A percentile compares a stretch with the other conserved stretches of the same genome.
phyloP scores from a whole-genome alignment of 768 basidiomycete species.

The Clavulina sp. region DNA sequence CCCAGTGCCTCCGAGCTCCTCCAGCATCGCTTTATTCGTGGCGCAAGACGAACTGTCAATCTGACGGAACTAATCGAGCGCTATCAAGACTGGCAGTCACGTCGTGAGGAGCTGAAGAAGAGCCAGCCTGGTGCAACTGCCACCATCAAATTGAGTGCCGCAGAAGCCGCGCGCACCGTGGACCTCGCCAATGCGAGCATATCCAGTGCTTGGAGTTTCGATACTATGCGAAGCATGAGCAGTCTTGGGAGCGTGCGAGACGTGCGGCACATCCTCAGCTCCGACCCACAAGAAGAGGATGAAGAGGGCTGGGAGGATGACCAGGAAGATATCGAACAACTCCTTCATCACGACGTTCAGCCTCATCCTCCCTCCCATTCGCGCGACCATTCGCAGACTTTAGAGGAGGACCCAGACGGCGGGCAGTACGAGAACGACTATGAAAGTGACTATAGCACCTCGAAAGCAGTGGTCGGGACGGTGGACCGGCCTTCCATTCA shows the following conservation, averaged over 20 bases:
- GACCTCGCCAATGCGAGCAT: constrained; percentile 33
- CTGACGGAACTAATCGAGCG: constrained; percentile 81
- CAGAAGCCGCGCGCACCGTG: constrained; percentile 6
- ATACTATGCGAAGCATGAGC: constrained; percentile 39
- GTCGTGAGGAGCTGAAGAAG: constrained; percentile 9
- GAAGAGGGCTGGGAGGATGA: constrained; percentile 28
- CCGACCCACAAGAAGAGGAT: constrained; percentile 39
- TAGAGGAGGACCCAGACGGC: constrained; percentile 27
- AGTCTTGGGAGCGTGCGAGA: constrained; percentile 38
- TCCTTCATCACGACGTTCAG: too few species aligned
- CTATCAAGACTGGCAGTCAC: constrained; percentile 44
- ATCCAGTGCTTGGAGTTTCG: constrained; percentile 92
- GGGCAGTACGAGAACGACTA: constrained; percentile 4
- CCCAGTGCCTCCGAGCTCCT: constrained; percentile 84
- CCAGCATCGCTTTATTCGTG: constrained; percentile 81
- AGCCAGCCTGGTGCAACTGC: constrained; percentile 2
- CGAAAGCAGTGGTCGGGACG: constrained; percentile 31
- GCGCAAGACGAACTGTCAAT: constrained; percentile 64
- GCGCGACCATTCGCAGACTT: too few species aligned
- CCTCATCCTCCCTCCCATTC: too few species aligned
- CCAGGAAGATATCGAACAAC: constrained; percentile 15
- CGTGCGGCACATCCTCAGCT: constrained; percentile 40
- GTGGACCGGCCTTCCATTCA: constrained; percentile 20
- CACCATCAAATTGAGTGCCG: constrained; percentile 9
- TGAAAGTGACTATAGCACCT: constrained; percentile 26